Conservation (phyloP, 1,284 basidiomycete genomes). For the Phaffia rhodozyma region DNA sequence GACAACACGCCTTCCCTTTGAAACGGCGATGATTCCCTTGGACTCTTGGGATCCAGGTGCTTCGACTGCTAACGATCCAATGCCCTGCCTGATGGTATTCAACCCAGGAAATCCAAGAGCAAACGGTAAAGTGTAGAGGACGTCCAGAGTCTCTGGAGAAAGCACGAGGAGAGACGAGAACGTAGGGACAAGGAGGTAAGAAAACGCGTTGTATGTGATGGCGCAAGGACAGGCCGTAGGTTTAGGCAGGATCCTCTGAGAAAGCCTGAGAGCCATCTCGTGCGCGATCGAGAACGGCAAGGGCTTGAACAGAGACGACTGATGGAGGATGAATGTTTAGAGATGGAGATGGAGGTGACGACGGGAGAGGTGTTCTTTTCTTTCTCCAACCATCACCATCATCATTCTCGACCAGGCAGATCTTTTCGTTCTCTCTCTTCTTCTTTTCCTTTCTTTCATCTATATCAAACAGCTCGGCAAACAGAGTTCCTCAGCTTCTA, state of each 20-base stretch:
- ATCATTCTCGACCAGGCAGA: not conserved
- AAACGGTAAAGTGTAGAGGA: constrained; percentile 56
- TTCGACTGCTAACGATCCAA: constrained; percentile 56
- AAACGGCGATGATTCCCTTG: constrained; percentile 39
- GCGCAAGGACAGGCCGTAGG: not conserved
- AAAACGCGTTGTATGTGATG: not conserved
- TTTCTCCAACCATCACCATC: not conserved
- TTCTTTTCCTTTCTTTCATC: not conserved
- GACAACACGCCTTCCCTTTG: constrained; percentile 3
- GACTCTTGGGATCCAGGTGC: constrained; percentile 51
- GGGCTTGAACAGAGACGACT: no score
- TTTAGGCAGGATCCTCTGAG: constrained; percentile 5
- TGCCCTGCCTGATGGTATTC: constrained; percentile 38
- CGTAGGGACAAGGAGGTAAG: constrained; percentile 1
- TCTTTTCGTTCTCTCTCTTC: not conserved
- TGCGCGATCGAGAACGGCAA: not conserved
- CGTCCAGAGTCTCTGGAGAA: constrained; percentile 44
- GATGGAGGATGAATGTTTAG: not conserved
- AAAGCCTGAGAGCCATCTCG: not conserved
- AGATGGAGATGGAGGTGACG: not conserved
- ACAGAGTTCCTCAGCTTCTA: no score
- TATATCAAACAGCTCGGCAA: not conserved
- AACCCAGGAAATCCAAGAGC: constrained; percentile 59
- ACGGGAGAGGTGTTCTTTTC: not conserved
- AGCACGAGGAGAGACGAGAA: not conserved